Base-by-base conservation (phyloP, 1,284 basidiomycete genomes). In the Cutaneotrichosporon daszewskae region DNA sequence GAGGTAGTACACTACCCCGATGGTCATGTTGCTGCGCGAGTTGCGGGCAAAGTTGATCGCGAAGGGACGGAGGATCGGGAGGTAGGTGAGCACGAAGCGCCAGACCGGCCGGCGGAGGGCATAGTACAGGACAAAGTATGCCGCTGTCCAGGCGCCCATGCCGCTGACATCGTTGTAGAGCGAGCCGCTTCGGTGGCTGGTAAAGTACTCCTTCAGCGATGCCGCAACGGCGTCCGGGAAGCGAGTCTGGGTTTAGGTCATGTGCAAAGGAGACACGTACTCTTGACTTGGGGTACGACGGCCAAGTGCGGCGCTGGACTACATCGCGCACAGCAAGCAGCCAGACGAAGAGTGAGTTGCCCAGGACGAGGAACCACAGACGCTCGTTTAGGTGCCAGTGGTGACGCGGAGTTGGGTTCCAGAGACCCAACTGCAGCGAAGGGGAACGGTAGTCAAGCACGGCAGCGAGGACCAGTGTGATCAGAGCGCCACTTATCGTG, bases 351-450 rank as follows among this genome's bases (percentile, higher is more conserved):
- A 45, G 16, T 3, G 47, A 31, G 40, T 59, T 61, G 20, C 60
- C 64, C 1, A 51, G 29, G 14, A 62, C 37, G 23, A 71, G 58
- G 47, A 68, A 66, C 25, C 68, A 51, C 23, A 65, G 54, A 3
- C 64, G 56, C 48, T 71, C 69, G 40, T 71, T 71, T 7, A 64
- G 47, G 41, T 69, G 65, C 50, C 57, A 62, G 4, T 57, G 64
- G 43, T 68, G 57, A 7, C 66, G 64, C 53, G 45, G 40, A 3
- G 62, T 55, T 13, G 57, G 45, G 24, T 35, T 41, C 22, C n/a
- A n/a, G n/a, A n/a, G n/a, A n/a, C n/a, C n/a, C 8, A 65, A 51
- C 25, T 53, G 32, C 25, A 46, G 26, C 9, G 45, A 29, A 12
- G 46, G 41, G 44, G 37, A 37, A 44, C 37, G 26, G 22, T 20